phyloP scores from a whole-genome alignment of 2,329 filamentous ascomycete genomes.

The Alternaria sp. region DNA sequence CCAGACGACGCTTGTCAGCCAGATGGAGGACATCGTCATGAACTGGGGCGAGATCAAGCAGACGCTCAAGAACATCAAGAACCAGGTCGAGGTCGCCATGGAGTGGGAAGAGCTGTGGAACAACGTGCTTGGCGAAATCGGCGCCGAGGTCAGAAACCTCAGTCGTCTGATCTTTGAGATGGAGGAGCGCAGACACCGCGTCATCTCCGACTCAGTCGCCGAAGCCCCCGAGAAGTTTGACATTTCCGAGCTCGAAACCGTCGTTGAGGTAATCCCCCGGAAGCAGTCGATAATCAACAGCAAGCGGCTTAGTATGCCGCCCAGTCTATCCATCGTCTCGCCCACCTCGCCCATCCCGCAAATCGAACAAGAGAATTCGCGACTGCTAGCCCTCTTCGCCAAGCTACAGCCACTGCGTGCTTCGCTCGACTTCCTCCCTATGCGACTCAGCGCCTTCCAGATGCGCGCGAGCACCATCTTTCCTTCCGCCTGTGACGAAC shows the following conservation, averaged over 20 bases:
- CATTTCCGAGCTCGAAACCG: slow-evolving; percentile 88
- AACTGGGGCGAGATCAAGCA: slow-evolving; percentile 85
- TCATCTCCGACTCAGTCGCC: slow-evolving; percentile 64
- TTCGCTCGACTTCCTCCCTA: slow-evolving; percentile 92
- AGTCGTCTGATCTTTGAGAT: slow-evolving; percentile 90
- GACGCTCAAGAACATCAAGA: slow-evolving; percentile 79
- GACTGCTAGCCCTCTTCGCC: slow-evolving; percentile 86
- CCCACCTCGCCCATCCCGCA: slow-evolving; percentile 64
- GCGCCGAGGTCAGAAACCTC: slow-evolving; percentile 82
- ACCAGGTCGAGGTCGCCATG: slow-evolving; percentile 95
- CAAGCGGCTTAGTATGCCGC: slow-evolving; percentile 72
- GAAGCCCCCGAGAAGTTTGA: slow-evolving; percentile 71
- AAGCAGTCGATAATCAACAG: slow-evolving; percentile 59
- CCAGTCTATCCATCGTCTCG: slow-evolving; percentile 64
- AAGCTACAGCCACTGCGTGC: slow-evolving; percentile 93
- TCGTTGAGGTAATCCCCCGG: slow-evolving; percentile 83
- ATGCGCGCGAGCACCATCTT: slow-evolving; percentile 78
- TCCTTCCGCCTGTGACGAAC: slow-evolving; percentile 87
- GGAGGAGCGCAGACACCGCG: slow-evolving; percentile 92
- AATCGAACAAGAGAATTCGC: slow-evolving; percentile 80
- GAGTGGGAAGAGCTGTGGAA: slow-evolving; percentile 99
- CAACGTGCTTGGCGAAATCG: slow-evolving; percentile 89
- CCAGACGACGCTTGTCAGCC: slow-evolving; percentile 75
- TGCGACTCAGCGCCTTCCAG: slow-evolving; percentile 89
- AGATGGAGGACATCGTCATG: slow-evolving; percentile 86